Percentiles rank a stretch among this genome's conserved stretches.
Evolutionary conservation across 208 protist genomes (phyloP).

Genomic region (Angomonas desouzai): DNA sequence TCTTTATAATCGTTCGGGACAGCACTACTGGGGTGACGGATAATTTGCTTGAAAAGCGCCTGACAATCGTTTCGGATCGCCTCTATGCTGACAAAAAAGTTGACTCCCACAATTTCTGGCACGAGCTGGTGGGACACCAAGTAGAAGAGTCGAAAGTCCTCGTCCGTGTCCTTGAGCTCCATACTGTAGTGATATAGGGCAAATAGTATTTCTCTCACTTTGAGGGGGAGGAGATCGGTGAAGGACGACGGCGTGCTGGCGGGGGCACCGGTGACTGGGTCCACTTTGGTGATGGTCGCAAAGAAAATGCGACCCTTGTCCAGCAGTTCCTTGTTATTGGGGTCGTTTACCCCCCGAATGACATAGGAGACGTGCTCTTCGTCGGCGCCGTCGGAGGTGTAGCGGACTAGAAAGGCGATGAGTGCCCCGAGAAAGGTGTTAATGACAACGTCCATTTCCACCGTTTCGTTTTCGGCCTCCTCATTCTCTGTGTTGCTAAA

Average conservation of each 20-base stretch:
- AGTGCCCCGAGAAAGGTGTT: constrained; percentile 49
- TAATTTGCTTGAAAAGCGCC: background rate
- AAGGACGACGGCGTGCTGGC: background rate
- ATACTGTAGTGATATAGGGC: constrained; percentile 78
- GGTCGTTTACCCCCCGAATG: constrained; percentile 2
- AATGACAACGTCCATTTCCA: background rate
- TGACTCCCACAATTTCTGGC: constrained; percentile 78
- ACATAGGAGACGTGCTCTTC: background rate
- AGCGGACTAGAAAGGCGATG: constrained; percentile 37
- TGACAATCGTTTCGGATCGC: constrained; percentile 37
- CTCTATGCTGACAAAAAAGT: constrained; percentile 80
- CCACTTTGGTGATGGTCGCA: constrained; percentile 27
- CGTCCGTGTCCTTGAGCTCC: constrained; percentile 77
- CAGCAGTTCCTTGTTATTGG: constrained; percentile 20
- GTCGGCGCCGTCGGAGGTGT: constrained; percentile 11
- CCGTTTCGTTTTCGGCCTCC: constrained; percentile 20
- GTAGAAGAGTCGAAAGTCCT: constrained; percentile 84
- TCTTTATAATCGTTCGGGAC: background rate
- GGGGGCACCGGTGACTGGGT: background rate
- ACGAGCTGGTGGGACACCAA: constrained; percentile 80
- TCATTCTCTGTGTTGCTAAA: background rate
- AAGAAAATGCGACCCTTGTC: constrained; percentile 56
- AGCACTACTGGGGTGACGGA: background rate
- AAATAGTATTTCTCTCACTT: constrained; percentile 60
- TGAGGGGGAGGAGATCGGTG: constrained; percentile 12